Evolutionary conservation across 768 basidiomycete genomes (phyloP), one percentile per base, ranked within the genome.

Genomic region (Nidularia sp.): DNA sequence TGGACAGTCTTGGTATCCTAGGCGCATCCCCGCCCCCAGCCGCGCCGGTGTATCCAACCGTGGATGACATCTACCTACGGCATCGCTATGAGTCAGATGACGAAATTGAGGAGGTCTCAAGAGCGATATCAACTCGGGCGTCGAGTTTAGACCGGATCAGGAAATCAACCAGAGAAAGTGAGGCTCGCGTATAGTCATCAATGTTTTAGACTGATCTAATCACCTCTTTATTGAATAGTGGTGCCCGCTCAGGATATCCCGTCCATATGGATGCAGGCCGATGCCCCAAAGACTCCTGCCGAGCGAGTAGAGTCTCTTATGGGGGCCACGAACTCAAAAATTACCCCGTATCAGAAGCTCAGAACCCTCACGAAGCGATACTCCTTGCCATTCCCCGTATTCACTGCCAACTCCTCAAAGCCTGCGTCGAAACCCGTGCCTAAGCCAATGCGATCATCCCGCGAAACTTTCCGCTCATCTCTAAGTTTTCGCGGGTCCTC

Each of bases 251-350:
- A 56, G 12, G 53, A 57, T 9, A 72, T 81, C 13, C 78, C 81
- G 0, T 77, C 78, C 1, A 72, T 79, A 57, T 81, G 79, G 81
- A 66, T 75, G 49, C 68, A 76, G 53, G 66, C 67, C 3, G 79
- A 80, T 54, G 60, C 65, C 9, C 68, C 66, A 3, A 72, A 70
- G 50, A 60, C 70, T 12, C 60, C 66, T 9, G 57, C 66, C 8
- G 66, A 70, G 48, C 66, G 68, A 25, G 65, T 66, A 15, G 67
- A 68, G 34, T 63, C 66, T 34, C 54, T 70, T 45, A 61, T 60
- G 62, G 18, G 18, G 18, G 53, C 48, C 34, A 53, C 54, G 9
- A 60, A 57, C 34, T 48, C 56, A 9, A 66, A 66, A 49, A 53
- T 56, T 35, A 65, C 60, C 41, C 70, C 75, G 0, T 75, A 77